A percentile compares a stretch with the other conserved stretches of the same genome.
Conservation (phyloP, 345 rosid species). For the Firmiana major region DNA sequence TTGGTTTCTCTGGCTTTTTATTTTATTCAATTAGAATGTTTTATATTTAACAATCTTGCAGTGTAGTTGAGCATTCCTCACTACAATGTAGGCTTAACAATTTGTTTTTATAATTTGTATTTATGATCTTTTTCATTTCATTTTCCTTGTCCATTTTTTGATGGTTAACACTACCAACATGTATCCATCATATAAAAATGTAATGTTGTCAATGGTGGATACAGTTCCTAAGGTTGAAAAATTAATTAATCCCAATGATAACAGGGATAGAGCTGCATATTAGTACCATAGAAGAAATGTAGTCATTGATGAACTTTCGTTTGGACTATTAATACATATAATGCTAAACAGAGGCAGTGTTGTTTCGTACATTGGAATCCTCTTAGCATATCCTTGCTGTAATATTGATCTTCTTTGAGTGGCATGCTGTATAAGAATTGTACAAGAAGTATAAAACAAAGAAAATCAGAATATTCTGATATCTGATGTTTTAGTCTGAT, state of each 20-base stretch:
- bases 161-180: neutral
- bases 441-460: neutral
- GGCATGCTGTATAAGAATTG: neutral
- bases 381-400: neutral
- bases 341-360: neutral
- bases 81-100: neutral
- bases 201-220: neutral
- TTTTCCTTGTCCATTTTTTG: too few species aligned
- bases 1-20: neutral
- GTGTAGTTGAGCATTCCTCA: neutral
- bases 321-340: neutral
- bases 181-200: neutral
- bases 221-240: neutral
- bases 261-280: neutral
- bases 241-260: neutral
- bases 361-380: neutral
- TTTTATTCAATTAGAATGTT: neutral
- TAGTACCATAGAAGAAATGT: neutral
- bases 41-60: neutral
- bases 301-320: neutral
- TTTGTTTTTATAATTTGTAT: too few species aligned
- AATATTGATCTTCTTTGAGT: neutral
- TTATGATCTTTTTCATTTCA: too few species aligned
- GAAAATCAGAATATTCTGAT: neutral
- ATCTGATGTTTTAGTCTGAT: neutral